Evolutionary conservation across 2,329 filamentous ascomycete genomes (phyloP), one percentile per base, ranked within the genome.

Genomic region (Diaporthe sp.): DNA sequence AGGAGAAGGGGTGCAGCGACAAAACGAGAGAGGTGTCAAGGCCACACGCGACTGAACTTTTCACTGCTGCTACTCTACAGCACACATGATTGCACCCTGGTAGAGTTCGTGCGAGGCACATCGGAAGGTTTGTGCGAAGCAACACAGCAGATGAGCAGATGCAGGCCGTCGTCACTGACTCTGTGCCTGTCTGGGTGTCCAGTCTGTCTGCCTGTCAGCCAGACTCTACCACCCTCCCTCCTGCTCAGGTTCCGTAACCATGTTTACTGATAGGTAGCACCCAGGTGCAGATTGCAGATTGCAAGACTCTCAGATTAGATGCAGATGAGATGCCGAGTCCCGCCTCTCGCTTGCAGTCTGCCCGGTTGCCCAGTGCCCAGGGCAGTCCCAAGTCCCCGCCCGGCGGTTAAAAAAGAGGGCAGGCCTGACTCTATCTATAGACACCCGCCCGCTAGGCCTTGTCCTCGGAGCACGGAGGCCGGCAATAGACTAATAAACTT

Each of bases 1-100:
- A 51, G 37, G 39, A 42, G 39, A 46, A 67, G 60, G 68, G 58
- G 58, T 75, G 73, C 73, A 72, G 73, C 73, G 67, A 75, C 68
- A 75, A 72, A 67, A 75, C 67, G 25, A 25, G 15, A 60, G n/a
- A 31, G 65, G 72, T 71, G 42, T 74, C 72, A 74, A 70, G 72
- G 28, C 8, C 49, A 58, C 22, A 68, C 42, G 28, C 28, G 25
- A 57, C 53, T 57, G 53, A 9, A 34, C 28, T 25, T 53, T 25
- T 13, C 9, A 25, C 3, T 53, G 22, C 46, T n/a, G 5, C 42
- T 51, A 51, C 46, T n/a, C 8, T 51, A n/a, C 46, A 31, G 31
- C 31, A 42, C 39, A 44, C 42, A 44, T 49, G 46, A 19, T 22
- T 12, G 22, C 49, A 28, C 25, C 25, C 25, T 55, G 49, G 17